phyloP scores from a whole-genome alignment of 108 stramenopile species.

The Skeletonema marinoi region DNA sequence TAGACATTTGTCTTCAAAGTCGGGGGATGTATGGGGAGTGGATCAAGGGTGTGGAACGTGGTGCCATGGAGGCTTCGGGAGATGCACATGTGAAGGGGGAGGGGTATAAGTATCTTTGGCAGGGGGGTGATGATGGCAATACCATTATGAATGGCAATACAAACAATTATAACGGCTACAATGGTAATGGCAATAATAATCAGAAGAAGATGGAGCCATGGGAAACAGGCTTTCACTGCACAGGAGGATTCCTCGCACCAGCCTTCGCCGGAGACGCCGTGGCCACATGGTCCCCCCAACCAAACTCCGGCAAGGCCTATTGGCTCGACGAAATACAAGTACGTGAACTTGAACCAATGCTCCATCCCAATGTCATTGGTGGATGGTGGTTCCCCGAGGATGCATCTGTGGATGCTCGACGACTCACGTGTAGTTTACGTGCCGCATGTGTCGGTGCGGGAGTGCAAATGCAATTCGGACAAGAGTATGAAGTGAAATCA shows the following conservation, averaged over 20 bases:
- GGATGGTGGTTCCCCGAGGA: conserved; percentile 97
- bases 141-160: not conserved
- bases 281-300: conserved; percentile 84
- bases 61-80: conserved; percentile 59
- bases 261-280: conserved; percentile 92
- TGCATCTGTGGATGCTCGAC: conserved; percentile 90
- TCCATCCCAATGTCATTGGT: conserved; percentile 80
- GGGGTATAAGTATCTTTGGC: conserved; percentile 57
- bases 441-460: conserved; percentile 80
- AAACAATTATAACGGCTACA: not conserved
- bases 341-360: conserved; percentile 81
- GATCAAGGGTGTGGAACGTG: conserved; percentile 61
- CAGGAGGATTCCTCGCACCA: conserved; percentile 93
- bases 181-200: not conserved
- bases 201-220: conserved; percentile 46
- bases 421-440: conserved; percentile 68
- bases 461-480: conserved; percentile 81
- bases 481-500: conserved; percentile 61
- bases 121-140: conserved; percentile 18
- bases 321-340: conserved; percentile 89
- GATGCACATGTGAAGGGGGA: conserved; percentile 17
- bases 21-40: conserved; percentile 77
- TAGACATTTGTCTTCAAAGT: conserved; percentile 82
- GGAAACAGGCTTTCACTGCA: conserved; percentile 76
- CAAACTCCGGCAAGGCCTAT: conserved; percentile 55